A percentile compares a stretch with the other conserved stretches of the same genome.
phyloP scores from a whole-genome alignment of 2,329 filamentous ascomycete species.

The Penicillium sp. region DNA sequence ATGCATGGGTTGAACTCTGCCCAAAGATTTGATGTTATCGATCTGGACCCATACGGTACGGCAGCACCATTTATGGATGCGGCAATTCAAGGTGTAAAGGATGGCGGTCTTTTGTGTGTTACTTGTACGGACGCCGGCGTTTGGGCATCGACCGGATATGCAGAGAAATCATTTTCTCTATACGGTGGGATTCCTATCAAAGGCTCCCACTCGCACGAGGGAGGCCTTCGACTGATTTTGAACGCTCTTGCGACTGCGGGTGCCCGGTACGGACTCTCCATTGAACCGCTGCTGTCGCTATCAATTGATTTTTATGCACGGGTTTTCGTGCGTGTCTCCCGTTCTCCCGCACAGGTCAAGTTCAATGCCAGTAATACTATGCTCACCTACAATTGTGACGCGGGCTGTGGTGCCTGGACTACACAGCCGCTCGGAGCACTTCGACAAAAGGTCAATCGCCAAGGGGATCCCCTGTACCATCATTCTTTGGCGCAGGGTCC shows the following conservation, averaged over 20 bases:
- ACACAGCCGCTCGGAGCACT: constrained; percentile 72
- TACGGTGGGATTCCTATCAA: constrained; percentile 88
- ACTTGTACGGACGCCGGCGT: constrained; percentile 96
- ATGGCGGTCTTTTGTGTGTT: constrained; percentile 86
- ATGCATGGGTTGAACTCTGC: constrained; percentile 65
- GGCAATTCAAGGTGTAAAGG: constrained; percentile 76
- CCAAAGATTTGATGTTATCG: constrained; percentile 81
- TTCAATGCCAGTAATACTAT: constrained; percentile 87
- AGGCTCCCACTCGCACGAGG: constrained; percentile 80
- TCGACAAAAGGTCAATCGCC: constrained; percentile 62
- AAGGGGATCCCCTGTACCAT: constrained; percentile 67
- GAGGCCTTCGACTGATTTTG: constrained; percentile 76
- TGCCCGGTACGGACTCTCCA: constrained; percentile 75
- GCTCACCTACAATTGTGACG: constrained; percentile 84
- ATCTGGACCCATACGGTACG: constrained; percentile 92
- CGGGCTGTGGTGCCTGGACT: constrained; percentile 85
- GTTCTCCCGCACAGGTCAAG: constrained; percentile 79
- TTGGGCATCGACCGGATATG: constrained; percentile 88
- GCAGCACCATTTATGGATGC: constrained; percentile 89
- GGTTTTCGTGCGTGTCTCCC: constrained; percentile 76
- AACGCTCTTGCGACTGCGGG: constrained; percentile 74
- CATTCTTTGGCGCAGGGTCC: constrained; percentile 69
- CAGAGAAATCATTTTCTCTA: constrained; percentile 88
- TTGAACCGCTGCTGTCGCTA: constrained; percentile 85
- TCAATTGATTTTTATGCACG: constrained; percentile 95